Base-by-base conservation (phyloP, 768 basidiomycete species). In the Boletus fagicola region DNA sequence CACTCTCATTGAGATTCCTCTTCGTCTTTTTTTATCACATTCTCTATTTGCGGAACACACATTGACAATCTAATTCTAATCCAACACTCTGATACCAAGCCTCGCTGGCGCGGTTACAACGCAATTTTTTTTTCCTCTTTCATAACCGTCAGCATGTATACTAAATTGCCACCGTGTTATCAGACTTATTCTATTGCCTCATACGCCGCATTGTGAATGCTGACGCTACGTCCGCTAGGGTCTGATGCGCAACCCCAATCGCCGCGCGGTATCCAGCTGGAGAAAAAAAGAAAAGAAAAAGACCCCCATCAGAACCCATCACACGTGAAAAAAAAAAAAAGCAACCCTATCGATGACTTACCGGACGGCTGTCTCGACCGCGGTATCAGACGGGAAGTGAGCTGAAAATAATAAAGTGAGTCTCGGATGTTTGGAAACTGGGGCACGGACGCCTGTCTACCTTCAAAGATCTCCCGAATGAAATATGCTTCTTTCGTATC, bases 211-310 rank as follows among this genome's bases (percentile, higher is more conserved):
- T 88, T 92, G 80, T 99, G 97, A 66, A 98, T 98, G 73, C 84
- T 88, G 68, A 98, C 96, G 61, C 92, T 94, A 49, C 97, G 81
- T 31, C 97, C 97, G 61, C 92, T 94, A 31, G 97, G 97, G 72
- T 99, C 97, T 31, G 92, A 76, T 3, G 91, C 80, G 68, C 96
- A 97, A 54, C 96, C 96, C 96, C 96, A 99, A 72, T 98, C 96
- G 54, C 87, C 90, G 65, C 92, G 87, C 48, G 94, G 94, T 72
- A 94, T 88, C 94, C 93, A 95, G 61, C 90, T 90, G 71, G 50
- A 59, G 33, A 60, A 51, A 36, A 30, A 59, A 35, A 59, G 30
- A 60, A 51, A 36, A 24, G 59, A 60, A 51, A 36, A 35, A 60
- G 33, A n/a, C 16, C 18, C 49, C 26, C 52, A 49, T 72, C 49